Evolutionary conservation across 176 grass and related monocot genomes (phyloP).

Genomic region (Hordeum marinum): DNA sequence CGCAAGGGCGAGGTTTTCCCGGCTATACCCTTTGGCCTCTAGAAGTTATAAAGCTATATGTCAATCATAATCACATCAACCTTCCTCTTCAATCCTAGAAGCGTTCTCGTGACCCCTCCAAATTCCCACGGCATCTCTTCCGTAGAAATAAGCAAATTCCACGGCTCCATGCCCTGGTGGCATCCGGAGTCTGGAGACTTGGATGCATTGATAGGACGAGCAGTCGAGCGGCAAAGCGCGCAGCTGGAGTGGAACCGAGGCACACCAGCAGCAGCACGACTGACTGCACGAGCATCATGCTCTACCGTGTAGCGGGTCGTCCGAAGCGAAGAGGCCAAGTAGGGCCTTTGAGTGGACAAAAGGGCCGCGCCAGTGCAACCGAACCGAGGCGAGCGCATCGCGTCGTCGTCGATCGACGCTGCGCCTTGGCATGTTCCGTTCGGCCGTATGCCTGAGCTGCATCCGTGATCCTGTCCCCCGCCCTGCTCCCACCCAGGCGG

Average conservation of each 20-base stretch:
- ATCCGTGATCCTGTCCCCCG: background rate
- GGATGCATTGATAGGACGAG: too few species aligned
- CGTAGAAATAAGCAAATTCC: too few species aligned
- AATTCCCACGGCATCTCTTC: too few species aligned
- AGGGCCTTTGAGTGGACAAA: background rate
- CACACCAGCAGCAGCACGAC: background rate
- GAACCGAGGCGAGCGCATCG: background rate
- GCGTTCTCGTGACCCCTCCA: too few species aligned
- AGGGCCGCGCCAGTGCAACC: background rate
- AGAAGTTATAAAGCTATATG: too few species aligned
- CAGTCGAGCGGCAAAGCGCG: background rate
- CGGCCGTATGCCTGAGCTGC: background rate
- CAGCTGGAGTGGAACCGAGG: background rate
- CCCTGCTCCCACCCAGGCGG: background rate
- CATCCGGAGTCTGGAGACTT: too few species aligned
- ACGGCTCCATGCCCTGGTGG: too few species aligned
- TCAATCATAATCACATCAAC: too few species aligned
- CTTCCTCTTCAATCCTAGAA: too few species aligned
- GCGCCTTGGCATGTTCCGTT: slow-evolving; percentile 17
- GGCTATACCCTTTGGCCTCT: too few species aligned
- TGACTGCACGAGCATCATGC: background rate
- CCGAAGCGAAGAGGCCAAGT: background rate
- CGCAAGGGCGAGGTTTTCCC: too few species aligned
- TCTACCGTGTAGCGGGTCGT: background rate
- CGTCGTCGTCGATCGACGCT: background rate